phyloP scores from a whole-genome alignment of 2,329 filamentous ascomycete species.

The Fusarium floridanum region DNA sequence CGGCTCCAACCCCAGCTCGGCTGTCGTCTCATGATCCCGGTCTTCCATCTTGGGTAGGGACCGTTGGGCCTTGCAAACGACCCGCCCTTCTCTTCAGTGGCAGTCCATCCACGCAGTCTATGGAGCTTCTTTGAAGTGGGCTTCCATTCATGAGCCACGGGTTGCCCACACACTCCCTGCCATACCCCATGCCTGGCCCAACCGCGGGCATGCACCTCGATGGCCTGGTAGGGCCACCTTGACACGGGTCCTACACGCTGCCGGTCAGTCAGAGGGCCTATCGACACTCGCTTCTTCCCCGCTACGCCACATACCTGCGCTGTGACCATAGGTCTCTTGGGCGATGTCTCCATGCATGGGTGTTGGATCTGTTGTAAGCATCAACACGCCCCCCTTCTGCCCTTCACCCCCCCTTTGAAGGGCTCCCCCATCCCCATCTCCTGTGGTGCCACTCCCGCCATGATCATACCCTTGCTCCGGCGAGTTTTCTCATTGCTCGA shows the following conservation, averaged over 20 bases:
- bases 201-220: conserved; percentile 42
- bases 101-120: conserved; percentile 35
- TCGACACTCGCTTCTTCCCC: conserved; percentile 49
- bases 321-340: conserved; percentile 44
- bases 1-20: conserved; percentile 45
- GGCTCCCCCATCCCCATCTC: conserved; percentile 32
- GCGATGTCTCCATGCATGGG: conserved; percentile 30
- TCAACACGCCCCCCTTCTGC: conserved; percentile 29
- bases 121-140: conserved; percentile 37
- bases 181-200: conserved; percentile 36
- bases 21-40: conserved; percentile 46
- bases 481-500: conserved; percentile 44
- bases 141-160: conserved; percentile 18
- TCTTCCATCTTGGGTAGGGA: conserved; percentile 43
- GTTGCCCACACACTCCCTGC: conserved; percentile 32
- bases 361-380: conserved; percentile 35
- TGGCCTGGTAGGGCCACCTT: conserved; percentile 43
- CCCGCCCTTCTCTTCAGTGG: conserved; percentile 41
- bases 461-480: conserved; percentile 40
- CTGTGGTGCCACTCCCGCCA: conserved; percentile 47
- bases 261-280: conserved; percentile 42
- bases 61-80: conserved; percentile 37
- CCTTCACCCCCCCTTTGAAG: conserved; percentile 25
- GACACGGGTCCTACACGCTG: conserved; percentile 40
- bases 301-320: conserved; percentile 49